Evolutionary conservation across 2,329 filamentous ascomycete species (phyloP), one percentile per base, ranked within the genome.

Genomic region (Fusarium sp.): DNA sequence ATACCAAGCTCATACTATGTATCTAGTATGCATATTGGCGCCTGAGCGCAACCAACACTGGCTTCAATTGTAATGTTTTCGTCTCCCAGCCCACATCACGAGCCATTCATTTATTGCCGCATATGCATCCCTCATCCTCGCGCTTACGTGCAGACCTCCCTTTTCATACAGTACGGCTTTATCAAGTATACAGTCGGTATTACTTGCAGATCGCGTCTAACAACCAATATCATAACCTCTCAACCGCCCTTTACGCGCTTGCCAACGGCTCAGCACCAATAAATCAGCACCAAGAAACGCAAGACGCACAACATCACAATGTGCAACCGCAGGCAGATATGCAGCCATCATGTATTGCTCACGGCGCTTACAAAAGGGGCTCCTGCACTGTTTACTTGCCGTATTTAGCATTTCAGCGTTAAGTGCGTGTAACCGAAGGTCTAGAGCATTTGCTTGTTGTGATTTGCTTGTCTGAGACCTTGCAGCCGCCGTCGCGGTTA

Each of bases 191-290:
- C n/a, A 26, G 18, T 58, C 32, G 18, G 32, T 47, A 39, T 65
- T 38, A 51, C 45, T 52, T 70, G 56, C 60, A 50, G n/a, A 62
- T 68, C 72, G 75, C 75, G 75, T 68, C 65, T 77, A 77, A 41
- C 30, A 42, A 36, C 65, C 66, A 69, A 56, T 56, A 56, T 69
- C 15, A 45, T 32, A 39, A 26, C 20, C 32, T 36, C 26, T 55
- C 64, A 77, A 50, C 68, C 75, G 75, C 73, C 67, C 39, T 70
- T 69, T 62, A 57, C 75, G 72, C 75, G 75, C 68, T 62, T 62
- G 44, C 51, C 60, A 62, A 62, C 66, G 47, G 69, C 56, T 56
- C 59, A 66, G 62, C 57, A 72, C 58, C 70, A 68, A 73, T 66
- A 50, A 34, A 39, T 57, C 24, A 44, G 22, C 28, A 57, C 41